Percentiles rank a stretch among this genome's conserved stretches.
Evolutionary conservation across 257 asterid species (phyloP).

Genomic region (Coffea eugenioides): DNA sequence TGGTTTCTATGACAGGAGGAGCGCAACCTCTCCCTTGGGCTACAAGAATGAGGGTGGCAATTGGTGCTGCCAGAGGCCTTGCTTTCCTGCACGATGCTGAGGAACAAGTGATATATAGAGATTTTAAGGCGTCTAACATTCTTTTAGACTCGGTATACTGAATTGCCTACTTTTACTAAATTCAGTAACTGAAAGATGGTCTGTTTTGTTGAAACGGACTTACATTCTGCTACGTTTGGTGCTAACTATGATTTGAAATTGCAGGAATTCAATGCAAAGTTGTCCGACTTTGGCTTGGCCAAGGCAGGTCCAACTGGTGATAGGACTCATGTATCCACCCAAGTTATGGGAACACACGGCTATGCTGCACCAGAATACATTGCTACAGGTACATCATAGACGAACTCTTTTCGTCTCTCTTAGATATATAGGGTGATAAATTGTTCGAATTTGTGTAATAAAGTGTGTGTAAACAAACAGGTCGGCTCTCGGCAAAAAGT

Average conservation of each 20-base stretch:
- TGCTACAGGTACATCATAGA: conserved; percentile 60
- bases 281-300: conserved; percentile 92
- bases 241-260: conserved; percentile 2
- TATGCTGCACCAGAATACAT: conserved; percentile 98
- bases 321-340: conserved; percentile 86
- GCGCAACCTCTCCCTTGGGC: conserved; percentile 85
- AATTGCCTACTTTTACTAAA: background rate
- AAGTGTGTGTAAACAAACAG: conserved; percentile 31
- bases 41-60: conserved; percentile 85
- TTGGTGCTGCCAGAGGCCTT: conserved; percentile 92
- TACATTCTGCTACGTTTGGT: background rate
- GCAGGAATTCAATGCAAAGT: conserved; percentile 87
- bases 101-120: conserved; percentile 81
- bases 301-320: conserved; percentile 96
- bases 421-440: background rate
- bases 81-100: conserved; percentile 84
- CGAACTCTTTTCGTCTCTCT: background rate
- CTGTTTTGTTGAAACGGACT: background rate
- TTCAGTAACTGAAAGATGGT: background rate
- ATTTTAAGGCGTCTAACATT: conserved; percentile 88
- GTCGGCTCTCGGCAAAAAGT: conserved; percentile 66
- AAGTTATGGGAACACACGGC: conserved; percentile 90
- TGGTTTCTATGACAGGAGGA: conserved; percentile 59
- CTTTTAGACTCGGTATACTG: conserved; percentile 74
- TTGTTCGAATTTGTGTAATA: background rate